Percentiles rank a stretch among this genome's conserved stretches.
Conservation (phyloP, 805 yeast species). For the Wickerhamomyces rabaulensis region DNA sequence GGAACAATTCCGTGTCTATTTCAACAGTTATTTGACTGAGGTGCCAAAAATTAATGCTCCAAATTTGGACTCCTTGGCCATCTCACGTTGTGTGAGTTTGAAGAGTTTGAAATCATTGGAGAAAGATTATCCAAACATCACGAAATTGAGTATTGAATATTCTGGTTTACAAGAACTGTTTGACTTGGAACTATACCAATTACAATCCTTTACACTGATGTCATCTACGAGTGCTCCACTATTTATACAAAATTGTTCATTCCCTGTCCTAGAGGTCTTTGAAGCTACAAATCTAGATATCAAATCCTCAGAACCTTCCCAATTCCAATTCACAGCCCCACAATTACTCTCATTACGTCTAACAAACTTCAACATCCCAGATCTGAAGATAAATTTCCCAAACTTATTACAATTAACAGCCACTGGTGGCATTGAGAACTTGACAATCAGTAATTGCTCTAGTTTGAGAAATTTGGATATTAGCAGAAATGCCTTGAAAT, state of each 20-base stretch:
- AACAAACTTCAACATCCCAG: conserved; percentile 7
- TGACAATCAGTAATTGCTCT: conserved; percentile 1
- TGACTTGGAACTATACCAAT: conserved; percentile 1
- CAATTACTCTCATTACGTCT: conserved; percentile 3
- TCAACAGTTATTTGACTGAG: conserved; percentile 7
- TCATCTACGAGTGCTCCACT: conserved; percentile 14
- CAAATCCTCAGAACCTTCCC: conserved; percentile 5
- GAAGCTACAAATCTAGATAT: conserved; percentile 13
- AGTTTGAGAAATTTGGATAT: conserved; percentile 7
- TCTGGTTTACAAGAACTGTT: conserved; percentile 7
- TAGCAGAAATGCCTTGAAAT: conserved; percentile 6
- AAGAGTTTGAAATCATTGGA: conserved; percentile 1
- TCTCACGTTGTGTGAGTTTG: conserved; percentile 12
- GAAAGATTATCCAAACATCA: conserved; percentile 7
- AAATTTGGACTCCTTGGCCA: conserved; percentile 1
- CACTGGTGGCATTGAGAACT: conserved; percentile 9
- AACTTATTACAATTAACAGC: conserved; percentile 4
- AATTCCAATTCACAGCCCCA: conserved; percentile 9
- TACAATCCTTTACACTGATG: conserved; percentile 4
- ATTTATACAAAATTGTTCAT: conserved; percentile 7
- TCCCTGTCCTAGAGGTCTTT: conserved; percentile 9
- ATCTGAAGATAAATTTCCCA: conserved; percentile 5
- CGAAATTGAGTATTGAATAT: conserved; percentile 8
- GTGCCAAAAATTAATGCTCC: conserved; percentile 10
- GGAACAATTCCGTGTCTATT: conserved; percentile 8